A percentile compares a stretch with the other conserved stretches of the same genome.
Conservation (phyloP, 1,284 basidiomycete genomes). For the Ustilago vetiveriae region DNA sequence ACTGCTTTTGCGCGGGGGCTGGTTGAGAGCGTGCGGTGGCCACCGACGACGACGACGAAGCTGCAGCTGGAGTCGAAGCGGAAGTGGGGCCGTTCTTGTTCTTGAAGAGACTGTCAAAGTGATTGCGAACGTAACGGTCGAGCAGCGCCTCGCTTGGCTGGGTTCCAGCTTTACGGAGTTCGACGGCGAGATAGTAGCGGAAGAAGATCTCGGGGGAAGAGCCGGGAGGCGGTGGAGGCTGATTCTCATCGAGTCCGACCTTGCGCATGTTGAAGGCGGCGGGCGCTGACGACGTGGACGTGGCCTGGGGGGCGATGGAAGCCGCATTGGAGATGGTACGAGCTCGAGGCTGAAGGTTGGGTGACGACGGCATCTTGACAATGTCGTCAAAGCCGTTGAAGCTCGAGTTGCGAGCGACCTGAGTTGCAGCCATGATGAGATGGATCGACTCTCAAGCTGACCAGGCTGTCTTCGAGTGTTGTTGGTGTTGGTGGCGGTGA, state of each 20-base stretch:
- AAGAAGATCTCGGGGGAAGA: constrained; percentile 54
- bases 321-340: constrained; percentile 22
- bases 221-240: constrained; percentile 50
- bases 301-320: background rate
- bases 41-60: background rate
- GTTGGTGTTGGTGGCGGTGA: background rate
- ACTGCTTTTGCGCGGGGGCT: constrained; percentile 2
- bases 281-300: background rate
- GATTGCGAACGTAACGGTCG: constrained; percentile 61
- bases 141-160: constrained; percentile 55
- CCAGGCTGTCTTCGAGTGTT: constrained; percentile 34
- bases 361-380: constrained; percentile 50
- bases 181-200: constrained; percentile 61
- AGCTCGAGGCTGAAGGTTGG: constrained; percentile 28
- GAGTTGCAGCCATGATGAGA: constrained; percentile 44
- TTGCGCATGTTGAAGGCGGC: constrained; percentile 47
- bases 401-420: constrained; percentile 47
- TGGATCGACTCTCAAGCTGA: constrained; percentile 25
- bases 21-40: no score
- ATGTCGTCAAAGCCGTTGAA: constrained; percentile 47
- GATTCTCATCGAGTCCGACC: constrained; percentile 51
- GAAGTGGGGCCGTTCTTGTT: constrained; percentile 16
- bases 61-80: constrained; percentile 1
- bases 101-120: constrained; percentile 58
- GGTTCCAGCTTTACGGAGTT: constrained; percentile 59